phyloP scores from a whole-genome alignment of 176 grass and related monocot species.

The Lolium multiflorum region DNA sequence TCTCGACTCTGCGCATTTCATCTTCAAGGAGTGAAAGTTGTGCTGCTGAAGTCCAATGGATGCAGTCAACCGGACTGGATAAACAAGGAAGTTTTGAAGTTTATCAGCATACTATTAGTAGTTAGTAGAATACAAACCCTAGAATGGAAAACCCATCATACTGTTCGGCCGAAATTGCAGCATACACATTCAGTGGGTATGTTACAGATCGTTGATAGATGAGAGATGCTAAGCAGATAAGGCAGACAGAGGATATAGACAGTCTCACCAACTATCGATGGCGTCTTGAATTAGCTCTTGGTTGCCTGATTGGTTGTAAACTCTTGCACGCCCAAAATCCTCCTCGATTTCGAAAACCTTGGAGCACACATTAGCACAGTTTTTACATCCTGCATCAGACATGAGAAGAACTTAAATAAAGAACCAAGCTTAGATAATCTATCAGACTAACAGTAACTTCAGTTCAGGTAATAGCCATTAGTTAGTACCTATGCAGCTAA shows the following conservation, averaged over 20 bases:
- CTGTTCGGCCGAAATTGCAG: neutral
- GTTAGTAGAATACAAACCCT: neutral
- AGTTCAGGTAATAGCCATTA: neutral
- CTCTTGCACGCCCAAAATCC: slow-evolving; percentile 89
- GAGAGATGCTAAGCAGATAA: neutral
- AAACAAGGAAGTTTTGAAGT: slow-evolving; percentile 37
- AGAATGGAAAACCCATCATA: neutral
- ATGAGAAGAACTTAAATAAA: slow-evolving; percentile 16
- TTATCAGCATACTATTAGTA: slow-evolving; percentile 39
- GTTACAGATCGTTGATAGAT: neutral
- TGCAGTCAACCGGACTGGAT: slow-evolving; percentile 96
- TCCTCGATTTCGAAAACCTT: slow-evolving; percentile 89
- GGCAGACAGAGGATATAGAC: neutral
- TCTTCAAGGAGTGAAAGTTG: slow-evolving; percentile 96
- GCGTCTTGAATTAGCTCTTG: slow-evolving; percentile 69
- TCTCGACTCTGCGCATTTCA: slow-evolving; percentile 96
- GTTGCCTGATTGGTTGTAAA: slow-evolving; percentile 75
- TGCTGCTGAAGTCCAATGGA: slow-evolving; percentile 96
- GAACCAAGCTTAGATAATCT: neutral
- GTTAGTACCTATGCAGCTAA: slow-evolving; percentile 91
- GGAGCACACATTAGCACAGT: slow-evolving; percentile 90
- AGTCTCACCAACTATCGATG: slow-evolving; percentile 89
- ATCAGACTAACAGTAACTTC: neutral
- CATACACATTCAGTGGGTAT: neutral
- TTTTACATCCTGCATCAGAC: slow-evolving; percentile 82